phyloP scores from a whole-genome alignment of 2,329 filamentous ascomycete genomes.

The Phialocephala subalpina region DNA sequence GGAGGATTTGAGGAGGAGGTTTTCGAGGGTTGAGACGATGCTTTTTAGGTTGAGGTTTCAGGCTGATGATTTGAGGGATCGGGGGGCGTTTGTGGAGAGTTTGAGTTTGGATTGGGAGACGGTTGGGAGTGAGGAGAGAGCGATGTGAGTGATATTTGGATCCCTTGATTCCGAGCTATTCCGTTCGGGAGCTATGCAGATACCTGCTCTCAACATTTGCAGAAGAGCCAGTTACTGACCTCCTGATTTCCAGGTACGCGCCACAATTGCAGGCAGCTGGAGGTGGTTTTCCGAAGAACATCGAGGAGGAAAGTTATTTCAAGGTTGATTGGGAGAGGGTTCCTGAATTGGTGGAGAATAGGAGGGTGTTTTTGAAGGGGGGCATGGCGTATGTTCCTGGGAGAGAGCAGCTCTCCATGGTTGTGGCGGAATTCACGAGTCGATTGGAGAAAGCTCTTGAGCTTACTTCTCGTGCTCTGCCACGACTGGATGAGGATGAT shows the following conservation, averaged over 20 bases:
- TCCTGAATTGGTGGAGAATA: conserved; percentile 84
- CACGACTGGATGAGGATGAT: conserved; percentile 95
- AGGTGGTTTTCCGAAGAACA: conserved; percentile 48
- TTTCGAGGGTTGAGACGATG: conserved; percentile 86
- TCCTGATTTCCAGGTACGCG: no score
- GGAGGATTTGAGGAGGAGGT: conserved; percentile 87
- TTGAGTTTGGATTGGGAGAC: conserved; percentile 86
- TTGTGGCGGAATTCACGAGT: conserved; percentile 84
- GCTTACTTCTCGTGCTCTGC: conserved; percentile 89
- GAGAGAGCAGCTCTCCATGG: conserved; percentile 86
- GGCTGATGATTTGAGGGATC: conserved; percentile 77
- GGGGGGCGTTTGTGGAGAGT: conserved; percentile 76
- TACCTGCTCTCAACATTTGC: no score
- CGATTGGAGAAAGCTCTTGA: conserved; percentile 84
- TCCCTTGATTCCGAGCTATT: no score
- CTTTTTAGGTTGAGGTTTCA: conserved; percentile 86
- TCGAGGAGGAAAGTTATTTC: conserved; percentile 89
- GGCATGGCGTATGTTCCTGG: conserved; percentile 93
- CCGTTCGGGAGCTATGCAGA: no score
- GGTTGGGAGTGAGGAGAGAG: conserved; percentile 82
- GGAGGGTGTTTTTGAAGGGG: conserved; percentile 77
- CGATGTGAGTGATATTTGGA: no score
- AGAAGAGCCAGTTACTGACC: no score
- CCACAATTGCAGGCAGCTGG: conserved; percentile 45
- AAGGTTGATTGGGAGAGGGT: conserved; percentile 97